Base-by-base conservation (phyloP, 1,139 yeast genomes). In the Arxiozyma slooffiae region DNA sequence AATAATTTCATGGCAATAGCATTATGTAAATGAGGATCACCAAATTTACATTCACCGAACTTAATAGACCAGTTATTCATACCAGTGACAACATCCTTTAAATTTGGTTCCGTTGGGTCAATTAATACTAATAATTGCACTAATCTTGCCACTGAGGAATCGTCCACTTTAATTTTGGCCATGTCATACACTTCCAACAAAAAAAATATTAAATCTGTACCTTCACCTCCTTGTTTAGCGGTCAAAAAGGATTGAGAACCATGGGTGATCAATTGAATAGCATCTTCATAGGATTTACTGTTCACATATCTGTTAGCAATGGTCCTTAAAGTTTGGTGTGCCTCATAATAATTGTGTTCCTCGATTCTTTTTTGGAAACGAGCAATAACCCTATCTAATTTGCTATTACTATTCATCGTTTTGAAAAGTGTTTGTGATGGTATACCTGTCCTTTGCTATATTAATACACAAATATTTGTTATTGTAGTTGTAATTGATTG, bases 241-340 rank as follows among this genome's bases (percentile, higher is more conserved):
- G 78, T 76, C 38, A 85, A 72, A 52, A 90, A 75, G 36, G 83
- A 79, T 53, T 79, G 71, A 0, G 94, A 77, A 42, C 92, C 89
- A 59, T 81, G 81, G 60, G 78, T 79, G 41, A 90, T 73, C 52
- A 89, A 71, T 50, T 85, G 89, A 50, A 80, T 74, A 11, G 97
- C 96, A 43, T 83, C 83, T 4, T 69, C 67, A 64, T 77, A 86
- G 55, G 84, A 80, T 55, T 80, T 79, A 37, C 82, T 67, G 56
- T 87, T 80, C 46, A 85, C 82, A 62, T 86, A 84, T 62, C 98
- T 74, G 57, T 89, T 88, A 44, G 86, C 88, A 52, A 90, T 84
- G 8, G 97, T 88, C 61, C 96, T 74, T 49, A 90, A 75, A 0
- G 96, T 90, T 67, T 90, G 97, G 64, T 90, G 96, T 0, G 97